Evolutionary conservation across 805 yeast species (phyloP), one percentile per base, ranked within the genome.

Genomic region (Wickerhamiella galacta): DNA sequence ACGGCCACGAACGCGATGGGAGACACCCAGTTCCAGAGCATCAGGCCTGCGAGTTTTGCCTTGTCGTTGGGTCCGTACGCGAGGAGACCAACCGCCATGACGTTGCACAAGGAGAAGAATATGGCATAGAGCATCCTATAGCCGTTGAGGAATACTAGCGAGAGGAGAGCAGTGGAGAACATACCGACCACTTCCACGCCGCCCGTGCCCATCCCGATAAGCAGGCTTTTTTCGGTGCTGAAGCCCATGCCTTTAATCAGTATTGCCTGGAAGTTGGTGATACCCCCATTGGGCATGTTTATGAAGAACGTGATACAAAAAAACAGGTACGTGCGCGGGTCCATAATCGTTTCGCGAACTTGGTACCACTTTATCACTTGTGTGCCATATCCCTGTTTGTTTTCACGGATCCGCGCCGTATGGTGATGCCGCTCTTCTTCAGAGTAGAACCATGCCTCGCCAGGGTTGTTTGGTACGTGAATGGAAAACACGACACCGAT

Each of bases 361-460:
- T 74, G 79, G 29, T 60, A 48, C 58, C 52, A 53, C 42, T 70
- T 70, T 60, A 72, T 70, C 36, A 54, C 61, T 20, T 33, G 31
- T 42, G 63, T 68, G 35, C 75, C 73, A 46, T 66, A 66, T 24
- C 76, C 78, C 41, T 62, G 72, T 42, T 61, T 66, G 54, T 65
- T 70, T 15, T 38, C 41, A 47, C 72, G 63, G 42, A 66, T 68
- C 44, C 74, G 60, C 46, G 62, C 68, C 24, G 67, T 69, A 26
- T 63, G 64, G 41, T 55, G 49, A n/a, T 53, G 45, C 37, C 56
- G 60, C 46, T 68, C 76, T 35, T 58, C 56, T 17, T 61, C 63
- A 10, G 51, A 54, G 37, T 63, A 52, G 35, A 61, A 61, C 60
- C 66, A 60, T 3, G 72, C 70, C 17, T 52, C 50, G 12, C 38